Conservation (phyloP, 768 basidiomycete species). For the Mycena capillaripes region DNA sequence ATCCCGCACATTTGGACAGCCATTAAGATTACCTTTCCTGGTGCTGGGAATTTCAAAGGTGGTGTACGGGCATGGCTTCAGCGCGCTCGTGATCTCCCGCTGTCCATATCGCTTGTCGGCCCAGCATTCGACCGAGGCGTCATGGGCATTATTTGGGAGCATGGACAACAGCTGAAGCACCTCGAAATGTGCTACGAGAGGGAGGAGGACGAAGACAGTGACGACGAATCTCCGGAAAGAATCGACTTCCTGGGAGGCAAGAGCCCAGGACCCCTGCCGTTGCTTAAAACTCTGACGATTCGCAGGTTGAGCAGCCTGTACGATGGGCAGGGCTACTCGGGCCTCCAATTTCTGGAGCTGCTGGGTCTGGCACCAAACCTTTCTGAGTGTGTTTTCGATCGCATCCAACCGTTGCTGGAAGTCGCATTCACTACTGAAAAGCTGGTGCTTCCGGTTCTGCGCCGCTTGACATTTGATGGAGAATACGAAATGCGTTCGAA, state of each 20-base stretch:
- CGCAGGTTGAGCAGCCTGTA: neutral
- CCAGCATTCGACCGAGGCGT: too few species aligned
- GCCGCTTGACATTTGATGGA: neutral
- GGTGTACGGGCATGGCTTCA: too few species aligned
- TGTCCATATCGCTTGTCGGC: too few species aligned
- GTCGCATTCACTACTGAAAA: neutral
- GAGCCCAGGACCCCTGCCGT: neutral
- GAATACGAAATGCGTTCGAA: neutral
- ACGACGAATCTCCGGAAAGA: too few species aligned
- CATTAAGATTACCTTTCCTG: too few species aligned
- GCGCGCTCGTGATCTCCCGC: too few species aligned
- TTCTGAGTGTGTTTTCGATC: neutral
- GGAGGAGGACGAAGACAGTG: too few species aligned
- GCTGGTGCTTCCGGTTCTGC: slow-evolving; percentile 8
- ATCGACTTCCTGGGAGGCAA: neutral
- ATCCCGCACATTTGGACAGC: too few species aligned
- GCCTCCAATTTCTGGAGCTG: neutral
- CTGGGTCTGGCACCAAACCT: neutral
- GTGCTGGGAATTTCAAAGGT: too few species aligned
- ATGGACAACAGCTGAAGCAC: too few species aligned
- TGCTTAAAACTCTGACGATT: neutral
- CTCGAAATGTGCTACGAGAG: too few species aligned
- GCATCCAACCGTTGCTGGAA: neutral
- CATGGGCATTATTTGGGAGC: too few species aligned
- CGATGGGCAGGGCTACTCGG: neutral